Evolutionary conservation across 768 basidiomycete species (phyloP).

Genomic region (Suillus fuscotomentosus): DNA sequence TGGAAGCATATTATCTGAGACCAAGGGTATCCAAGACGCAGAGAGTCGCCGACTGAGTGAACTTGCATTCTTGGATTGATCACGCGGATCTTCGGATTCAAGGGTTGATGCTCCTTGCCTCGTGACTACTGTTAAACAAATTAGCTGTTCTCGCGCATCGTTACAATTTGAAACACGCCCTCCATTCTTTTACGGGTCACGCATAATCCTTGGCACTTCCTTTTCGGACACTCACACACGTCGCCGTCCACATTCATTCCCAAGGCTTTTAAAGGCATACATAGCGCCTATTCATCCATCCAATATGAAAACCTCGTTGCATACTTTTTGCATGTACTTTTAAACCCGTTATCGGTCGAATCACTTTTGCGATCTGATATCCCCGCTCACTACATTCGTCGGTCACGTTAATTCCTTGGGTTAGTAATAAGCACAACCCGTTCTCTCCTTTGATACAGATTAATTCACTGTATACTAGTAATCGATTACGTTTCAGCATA

Average conservation of each 20-base stretch:
- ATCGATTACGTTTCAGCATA: background rate
- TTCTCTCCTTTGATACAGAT: background rate
- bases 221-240: background rate
- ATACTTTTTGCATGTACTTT: background rate
- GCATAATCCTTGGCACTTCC: background rate
- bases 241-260: background rate
- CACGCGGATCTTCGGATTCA: conserved; percentile 1
- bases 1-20: conserved; percentile 54
- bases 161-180: background rate
- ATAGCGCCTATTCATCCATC: background rate
- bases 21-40: conserved; percentile 58
- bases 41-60: conserved; percentile 71
- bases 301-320: background rate
- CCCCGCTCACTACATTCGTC: background rate
- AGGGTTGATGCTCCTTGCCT: background rate
- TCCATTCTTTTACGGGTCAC: background rate
- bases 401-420: background rate
- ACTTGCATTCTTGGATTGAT: conserved; percentile 58
- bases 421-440: background rate
- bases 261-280: background rate
- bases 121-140: background rate
- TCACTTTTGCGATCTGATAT: background rate
- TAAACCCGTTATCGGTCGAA: background rate
- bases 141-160: background rate
- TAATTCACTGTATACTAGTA: background rate